phyloP scores from a whole-genome alignment of 352 stramenopile genomes.

The Globisporangium nagaii region DNA sequence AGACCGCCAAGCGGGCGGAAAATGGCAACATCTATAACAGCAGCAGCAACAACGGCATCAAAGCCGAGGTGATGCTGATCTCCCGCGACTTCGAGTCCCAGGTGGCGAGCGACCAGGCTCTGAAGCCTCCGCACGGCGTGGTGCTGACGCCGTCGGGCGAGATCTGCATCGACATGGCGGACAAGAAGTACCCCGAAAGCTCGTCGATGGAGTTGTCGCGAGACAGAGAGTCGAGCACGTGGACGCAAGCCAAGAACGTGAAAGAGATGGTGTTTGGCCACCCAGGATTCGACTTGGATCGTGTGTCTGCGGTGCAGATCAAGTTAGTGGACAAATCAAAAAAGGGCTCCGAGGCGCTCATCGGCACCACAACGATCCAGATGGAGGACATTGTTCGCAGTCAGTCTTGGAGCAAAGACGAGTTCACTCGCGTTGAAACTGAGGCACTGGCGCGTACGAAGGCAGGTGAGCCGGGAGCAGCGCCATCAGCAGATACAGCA shows the following conservation, averaged over 20 bases:
- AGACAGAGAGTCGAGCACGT: not conserved
- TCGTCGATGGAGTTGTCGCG: conserved; percentile 21
- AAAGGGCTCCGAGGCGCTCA: conserved; percentile 11
- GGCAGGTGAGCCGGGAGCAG: too few species aligned
- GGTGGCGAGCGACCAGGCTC: conserved; percentile 8
- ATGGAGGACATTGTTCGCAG: conserved; percentile 19
- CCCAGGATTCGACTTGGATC: conserved; percentile 34
- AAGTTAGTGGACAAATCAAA: conserved; percentile 21
- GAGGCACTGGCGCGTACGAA: too few species aligned
- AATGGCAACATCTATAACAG: too few species aligned
- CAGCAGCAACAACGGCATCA: conserved; percentile 18
- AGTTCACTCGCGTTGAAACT: not conserved
- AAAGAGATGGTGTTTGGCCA: conserved; percentile 24
- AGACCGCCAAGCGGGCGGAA: conserved; percentile 21
- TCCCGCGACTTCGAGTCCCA: conserved; percentile 45
- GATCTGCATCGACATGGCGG: conserved; percentile 27
- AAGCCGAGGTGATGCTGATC: conserved; percentile 36
- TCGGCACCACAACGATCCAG: conserved; percentile 35
- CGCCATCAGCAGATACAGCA: not conserved
- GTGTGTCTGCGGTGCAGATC: conserved; percentile 32
- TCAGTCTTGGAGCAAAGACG: conserved; percentile 9
- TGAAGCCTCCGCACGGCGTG: conserved; percentile 34
- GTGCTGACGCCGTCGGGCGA: conserved; percentile 33
- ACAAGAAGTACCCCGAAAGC: conserved; percentile 22
- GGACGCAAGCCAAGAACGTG: not conserved